Evolutionary conservation across 768 basidiomycete species (phyloP).

Genomic region (Phylloporus rhodoxanthus): DNA sequence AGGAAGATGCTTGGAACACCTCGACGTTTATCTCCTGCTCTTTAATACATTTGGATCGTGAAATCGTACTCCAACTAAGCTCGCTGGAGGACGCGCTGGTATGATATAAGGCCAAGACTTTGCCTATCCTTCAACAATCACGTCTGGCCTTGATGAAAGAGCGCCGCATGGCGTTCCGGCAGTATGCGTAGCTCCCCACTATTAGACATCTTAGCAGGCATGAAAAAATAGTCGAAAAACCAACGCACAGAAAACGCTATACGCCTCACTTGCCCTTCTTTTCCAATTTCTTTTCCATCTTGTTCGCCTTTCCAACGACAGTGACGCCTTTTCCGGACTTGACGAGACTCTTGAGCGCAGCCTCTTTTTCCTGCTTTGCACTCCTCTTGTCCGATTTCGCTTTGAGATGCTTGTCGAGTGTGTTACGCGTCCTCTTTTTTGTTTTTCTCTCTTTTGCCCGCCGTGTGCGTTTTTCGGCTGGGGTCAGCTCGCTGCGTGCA

Average conservation of each 20-base stretch:
- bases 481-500: slow-evolving; percentile 76
- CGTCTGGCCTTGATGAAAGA: neutral
- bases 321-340: slow-evolving; percentile 84
- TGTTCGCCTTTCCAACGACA: slow-evolving; percentile 67
- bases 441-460: slow-evolving; percentile 66
- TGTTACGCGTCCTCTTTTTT: slow-evolving; percentile 61
- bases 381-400: slow-evolving; percentile 36
- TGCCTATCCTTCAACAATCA: neutral
- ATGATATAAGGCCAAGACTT: neutral
- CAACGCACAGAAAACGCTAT: slow-evolving; percentile 1
- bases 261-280: slow-evolving; percentile 24
- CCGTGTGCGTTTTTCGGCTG: slow-evolving; percentile 69
- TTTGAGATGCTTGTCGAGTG: slow-evolving; percentile 53
- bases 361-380: slow-evolving; percentile 79
- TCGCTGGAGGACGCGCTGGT: neutral
- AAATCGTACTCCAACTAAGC: neutral
- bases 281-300: slow-evolving; percentile 25
- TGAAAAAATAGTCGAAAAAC: neutral
- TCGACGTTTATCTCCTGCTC: neutral
- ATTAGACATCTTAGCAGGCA: neutral
- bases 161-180: neutral
- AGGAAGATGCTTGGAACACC: neutral
- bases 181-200: neutral
- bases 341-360: slow-evolving; percentile 73
- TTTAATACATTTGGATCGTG: neutral